Conservation (phyloP, 345 rosid genomes). For the Gossypium turneri region DNA sequence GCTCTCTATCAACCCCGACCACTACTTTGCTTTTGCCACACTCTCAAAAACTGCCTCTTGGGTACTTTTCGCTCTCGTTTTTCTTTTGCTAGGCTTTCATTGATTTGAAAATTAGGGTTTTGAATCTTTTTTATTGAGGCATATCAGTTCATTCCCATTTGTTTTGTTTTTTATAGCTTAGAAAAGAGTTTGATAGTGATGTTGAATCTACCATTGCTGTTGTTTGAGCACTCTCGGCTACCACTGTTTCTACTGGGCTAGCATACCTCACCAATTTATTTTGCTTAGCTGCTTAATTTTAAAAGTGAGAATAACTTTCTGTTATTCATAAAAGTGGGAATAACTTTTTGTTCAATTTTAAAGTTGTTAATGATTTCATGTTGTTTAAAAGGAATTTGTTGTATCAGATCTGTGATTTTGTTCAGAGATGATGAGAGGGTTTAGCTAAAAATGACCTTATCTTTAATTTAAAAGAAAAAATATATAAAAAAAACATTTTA, state of each 20-base stretch:
- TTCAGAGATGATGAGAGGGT: background rate
- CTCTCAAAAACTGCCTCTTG: conserved; percentile 79
- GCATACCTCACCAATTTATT: conserved; percentile 86
- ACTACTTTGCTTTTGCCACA: conserved; percentile 85
- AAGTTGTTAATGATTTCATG: background rate
- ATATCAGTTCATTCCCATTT: conserved; percentile 14
- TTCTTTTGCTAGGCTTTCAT: background rate
- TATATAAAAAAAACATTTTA: background rate
- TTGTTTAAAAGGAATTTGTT: background rate
- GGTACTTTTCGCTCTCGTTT: conserved; percentile 33
- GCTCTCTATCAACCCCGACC: conserved; percentile 84
- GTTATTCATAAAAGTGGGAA: too few species aligned
- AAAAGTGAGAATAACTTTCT: conserved; percentile 36
- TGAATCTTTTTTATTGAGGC: background rate
- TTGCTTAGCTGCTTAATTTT: conserved; percentile 74
- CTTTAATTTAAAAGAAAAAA: background rate
- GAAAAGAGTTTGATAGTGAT: conserved; percentile 75
- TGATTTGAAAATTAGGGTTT: background rate
- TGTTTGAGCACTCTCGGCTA: conserved; percentile 53
- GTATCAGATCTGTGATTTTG: background rate
- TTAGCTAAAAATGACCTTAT: background rate
- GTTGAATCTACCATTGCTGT: conserved; percentile 61
- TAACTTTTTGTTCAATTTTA: background rate
- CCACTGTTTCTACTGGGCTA: conserved; percentile 49
- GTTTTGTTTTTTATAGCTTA: conserved; percentile 37